Evolutionary conservation across 768 basidiomycete species (phyloP).

Genomic region (Russula earlei): DNA sequence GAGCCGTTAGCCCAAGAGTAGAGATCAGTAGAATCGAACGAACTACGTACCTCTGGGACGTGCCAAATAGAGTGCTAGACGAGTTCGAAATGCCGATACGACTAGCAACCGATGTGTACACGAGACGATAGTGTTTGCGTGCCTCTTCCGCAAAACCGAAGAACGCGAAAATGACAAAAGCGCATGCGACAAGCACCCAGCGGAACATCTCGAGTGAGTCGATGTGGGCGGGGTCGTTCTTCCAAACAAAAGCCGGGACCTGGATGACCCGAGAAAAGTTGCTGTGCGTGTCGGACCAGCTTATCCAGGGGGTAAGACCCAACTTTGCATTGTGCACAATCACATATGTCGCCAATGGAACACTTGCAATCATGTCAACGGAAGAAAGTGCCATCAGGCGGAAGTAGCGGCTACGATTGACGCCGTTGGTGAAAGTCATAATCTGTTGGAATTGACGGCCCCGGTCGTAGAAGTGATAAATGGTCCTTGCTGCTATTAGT

Average conservation of each 20-base stretch:
- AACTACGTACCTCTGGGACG: no score
- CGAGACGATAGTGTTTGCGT: neutral
- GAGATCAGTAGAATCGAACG: no score
- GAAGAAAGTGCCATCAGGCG: neutral
- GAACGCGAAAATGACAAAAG: neutral
- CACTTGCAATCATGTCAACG: neutral
- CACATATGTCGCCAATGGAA: neutral
- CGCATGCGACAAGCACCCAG: neutral
- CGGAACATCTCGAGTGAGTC: neutral
- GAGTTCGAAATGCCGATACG: no score
- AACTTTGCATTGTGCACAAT: neutral
- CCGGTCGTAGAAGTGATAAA: slow-evolving; percentile 24
- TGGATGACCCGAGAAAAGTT: slow-evolving; percentile 34
- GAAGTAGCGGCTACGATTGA: slow-evolving; percentile 26
- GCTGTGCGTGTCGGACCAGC: slow-evolving; percentile 44
- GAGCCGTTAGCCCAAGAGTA: no score
- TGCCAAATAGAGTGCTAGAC: no score
- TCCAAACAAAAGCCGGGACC: slow-evolving; percentile 33
- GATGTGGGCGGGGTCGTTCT: neutral
- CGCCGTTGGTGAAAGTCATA: slow-evolving; percentile 21
- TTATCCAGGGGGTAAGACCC: slow-evolving; percentile 25
- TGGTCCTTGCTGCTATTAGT: slow-evolving; percentile 20
- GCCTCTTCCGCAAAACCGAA: neutral
- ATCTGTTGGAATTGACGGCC: slow-evolving; percentile 21
- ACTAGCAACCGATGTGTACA: neutral